Percentiles rank a stretch among this genome's conserved stretches.
Evolutionary conservation across 2,329 filamentous ascomycete genomes (phyloP).

Genomic region (Colletotrichum abscissum): DNA sequence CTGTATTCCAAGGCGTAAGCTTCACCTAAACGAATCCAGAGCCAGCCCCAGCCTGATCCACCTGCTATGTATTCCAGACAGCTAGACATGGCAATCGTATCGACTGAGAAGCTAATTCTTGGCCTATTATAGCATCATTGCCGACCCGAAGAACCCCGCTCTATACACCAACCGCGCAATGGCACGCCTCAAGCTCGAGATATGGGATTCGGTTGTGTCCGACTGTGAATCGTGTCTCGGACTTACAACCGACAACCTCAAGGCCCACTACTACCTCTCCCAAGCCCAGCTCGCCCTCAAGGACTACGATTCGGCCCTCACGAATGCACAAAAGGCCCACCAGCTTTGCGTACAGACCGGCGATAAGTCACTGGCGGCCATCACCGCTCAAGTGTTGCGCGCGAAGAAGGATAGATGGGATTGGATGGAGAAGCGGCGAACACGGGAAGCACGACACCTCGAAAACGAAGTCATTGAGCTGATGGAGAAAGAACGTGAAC

Average conservation of each 20-base stretch:
- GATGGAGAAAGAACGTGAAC: constrained; percentile 60
- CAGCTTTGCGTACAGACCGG: constrained; percentile 70
- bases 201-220: constrained; percentile 79
- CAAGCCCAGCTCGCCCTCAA: constrained; percentile 84
- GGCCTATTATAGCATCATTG: constrained; percentile 70
- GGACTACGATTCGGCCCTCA: constrained; percentile 78
- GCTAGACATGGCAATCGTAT: background rate
- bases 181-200: constrained; percentile 78
- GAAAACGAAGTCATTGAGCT: constrained; percentile 68
- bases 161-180: constrained; percentile 93
- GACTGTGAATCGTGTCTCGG: constrained; percentile 83
- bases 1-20: constrained; percentile 79
- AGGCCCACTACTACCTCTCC: constrained; percentile 85
- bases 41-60: too few species aligned
- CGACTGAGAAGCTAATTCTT: background rate
- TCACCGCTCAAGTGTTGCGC: constrained; percentile 79
- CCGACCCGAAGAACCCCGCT: constrained; percentile 79
- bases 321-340: constrained; percentile 79
- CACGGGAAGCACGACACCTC: constrained; percentile 66
- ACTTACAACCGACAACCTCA: constrained; percentile 75
- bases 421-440: constrained; percentile 71
- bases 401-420: constrained; percentile 93
- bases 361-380: constrained; percentile 75
- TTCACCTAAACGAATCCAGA: background rate
- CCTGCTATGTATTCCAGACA: background rate